phyloP scores from a whole-genome alignment of 768 basidiomycete species.

The Russula ochroleuca region DNA sequence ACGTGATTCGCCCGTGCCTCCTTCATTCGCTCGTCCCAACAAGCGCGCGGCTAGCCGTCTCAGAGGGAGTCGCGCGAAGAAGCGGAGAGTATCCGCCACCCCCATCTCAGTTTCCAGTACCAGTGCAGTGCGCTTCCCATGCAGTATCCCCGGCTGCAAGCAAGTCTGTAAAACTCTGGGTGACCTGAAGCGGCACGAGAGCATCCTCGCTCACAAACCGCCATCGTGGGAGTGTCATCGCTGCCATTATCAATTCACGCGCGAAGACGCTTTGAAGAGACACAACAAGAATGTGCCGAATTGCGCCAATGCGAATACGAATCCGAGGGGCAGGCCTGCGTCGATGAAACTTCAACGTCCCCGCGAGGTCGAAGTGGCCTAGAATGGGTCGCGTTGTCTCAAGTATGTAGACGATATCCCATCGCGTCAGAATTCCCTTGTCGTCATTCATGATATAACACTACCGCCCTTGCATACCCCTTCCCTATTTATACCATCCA shows the following conservation, averaged over 20 bases:
- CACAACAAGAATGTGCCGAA: conserved; percentile 21
- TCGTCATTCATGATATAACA: not conserved
- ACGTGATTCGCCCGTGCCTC: not conserved
- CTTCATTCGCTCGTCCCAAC: not conserved
- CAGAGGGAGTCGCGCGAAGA: not conserved
- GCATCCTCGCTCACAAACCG: conserved; percentile 18
- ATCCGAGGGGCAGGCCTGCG: not conserved
- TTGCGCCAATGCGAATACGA: conserved; percentile 7
- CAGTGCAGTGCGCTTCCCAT: conserved; percentile 13
- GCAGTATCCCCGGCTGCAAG: conserved; percentile 24
- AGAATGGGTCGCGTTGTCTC: not conserved
- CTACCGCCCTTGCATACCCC: no score
- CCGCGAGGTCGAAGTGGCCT: not conserved
- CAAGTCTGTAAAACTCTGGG: conserved; percentile 26
- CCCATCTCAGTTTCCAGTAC: not conserved
- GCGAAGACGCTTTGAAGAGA: conserved; percentile 27
- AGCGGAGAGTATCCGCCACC: not conserved
- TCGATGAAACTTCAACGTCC: not conserved
- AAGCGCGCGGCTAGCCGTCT: not conserved
- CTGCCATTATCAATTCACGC: conserved; percentile 23
- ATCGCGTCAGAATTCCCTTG: not conserved
- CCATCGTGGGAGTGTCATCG: conserved; percentile 20
- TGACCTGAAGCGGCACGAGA: conserved; percentile 26
- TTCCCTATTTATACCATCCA: not conserved
- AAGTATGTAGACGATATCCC: not conserved